These are phyloP conservation scores for Arthrobotrys musiformis DNA, from an alignment of 2,329 filamentous ascomycete species.

Conservation along the genomic window DNA sequence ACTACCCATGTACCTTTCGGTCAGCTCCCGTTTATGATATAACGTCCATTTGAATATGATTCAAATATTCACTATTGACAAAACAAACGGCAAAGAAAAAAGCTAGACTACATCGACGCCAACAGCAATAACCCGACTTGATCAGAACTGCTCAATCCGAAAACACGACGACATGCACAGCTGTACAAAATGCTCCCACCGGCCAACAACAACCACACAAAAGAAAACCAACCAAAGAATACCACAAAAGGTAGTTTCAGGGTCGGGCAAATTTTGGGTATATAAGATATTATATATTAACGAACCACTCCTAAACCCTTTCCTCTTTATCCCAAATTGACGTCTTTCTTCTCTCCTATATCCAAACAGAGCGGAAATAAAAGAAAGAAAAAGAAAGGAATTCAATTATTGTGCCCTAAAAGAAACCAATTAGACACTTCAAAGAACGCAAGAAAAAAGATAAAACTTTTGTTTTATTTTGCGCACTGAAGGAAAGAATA, in stretches of 20 bases:
- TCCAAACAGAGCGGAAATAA: neutral
- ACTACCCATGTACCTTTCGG: too few species aligned
- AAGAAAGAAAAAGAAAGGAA: neutral
- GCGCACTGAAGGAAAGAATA: constrained; percentile 26
- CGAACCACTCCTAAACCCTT: neutral
- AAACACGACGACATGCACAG: neutral
- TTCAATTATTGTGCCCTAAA: constrained; percentile 30
- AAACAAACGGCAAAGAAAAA: neutral
- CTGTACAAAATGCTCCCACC: neutral
- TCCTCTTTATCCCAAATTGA: too few species aligned
- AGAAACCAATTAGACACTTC: constrained; percentile 27
- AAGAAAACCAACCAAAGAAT: neutral
- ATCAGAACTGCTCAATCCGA: constrained; percentile 8
- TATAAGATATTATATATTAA: constrained; percentile 22
- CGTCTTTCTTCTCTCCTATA: neutral
- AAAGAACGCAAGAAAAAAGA: constrained; percentile 7
- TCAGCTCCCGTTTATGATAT: too few species aligned
- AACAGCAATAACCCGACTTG: constrained; percentile 13
- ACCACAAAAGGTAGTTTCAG: neutral
- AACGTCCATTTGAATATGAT: too few species aligned
- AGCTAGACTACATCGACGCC: constrained; percentile 7
- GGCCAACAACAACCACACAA: neutral
- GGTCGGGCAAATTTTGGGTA: constrained; percentile 1
- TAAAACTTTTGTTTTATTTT: constrained; percentile 12
- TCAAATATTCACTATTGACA: neutral